These are phyloP conservation scores for Tetrapisispora iriomotensis DNA, from an alignment of 805 yeast species.

Conservation along the genomic window DNA sequence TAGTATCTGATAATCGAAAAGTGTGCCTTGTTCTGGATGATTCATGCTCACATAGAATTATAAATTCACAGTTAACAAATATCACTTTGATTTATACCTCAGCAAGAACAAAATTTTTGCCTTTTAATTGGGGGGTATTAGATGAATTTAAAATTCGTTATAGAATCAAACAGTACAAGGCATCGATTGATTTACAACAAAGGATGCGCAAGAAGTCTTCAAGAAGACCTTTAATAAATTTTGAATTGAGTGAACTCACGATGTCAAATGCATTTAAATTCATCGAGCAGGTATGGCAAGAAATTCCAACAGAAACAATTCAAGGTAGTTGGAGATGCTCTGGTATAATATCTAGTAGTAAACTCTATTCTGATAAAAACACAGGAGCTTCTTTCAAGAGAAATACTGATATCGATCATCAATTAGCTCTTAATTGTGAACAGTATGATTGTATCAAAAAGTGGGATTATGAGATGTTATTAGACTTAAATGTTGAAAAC, in stretches of 20 bases:
- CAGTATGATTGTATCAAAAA: slow-evolving; percentile 41
- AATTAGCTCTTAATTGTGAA: slow-evolving; percentile 36
- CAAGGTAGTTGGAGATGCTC: slow-evolving; percentile 36
- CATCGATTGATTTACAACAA: slow-evolving; percentile 27
- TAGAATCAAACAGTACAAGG: slow-evolving; percentile 46
- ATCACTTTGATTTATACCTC: slow-evolving; percentile 34
- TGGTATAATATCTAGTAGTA: slow-evolving; percentile 31
- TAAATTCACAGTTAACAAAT: slow-evolving; percentile 40
- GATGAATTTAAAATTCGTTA: slow-evolving; percentile 52
- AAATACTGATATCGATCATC: slow-evolving; percentile 32
- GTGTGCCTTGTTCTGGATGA: slow-evolving; percentile 51
- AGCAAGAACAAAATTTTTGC: slow-evolving; percentile 37
- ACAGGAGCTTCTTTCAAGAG: slow-evolving; percentile 19
- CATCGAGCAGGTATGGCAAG: slow-evolving; percentile 48
- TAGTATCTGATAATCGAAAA: slow-evolving; percentile 39
- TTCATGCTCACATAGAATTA: slow-evolving; percentile 51
- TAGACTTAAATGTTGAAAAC: slow-evolving; percentile 41
- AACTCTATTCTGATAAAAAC: slow-evolving; percentile 12
- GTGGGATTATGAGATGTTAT: slow-evolving; percentile 48
- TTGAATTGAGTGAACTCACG: slow-evolving; percentile 38
- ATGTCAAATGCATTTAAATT: slow-evolving; percentile 49
- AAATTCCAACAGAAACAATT: slow-evolving; percentile 30
- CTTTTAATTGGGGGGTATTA: slow-evolving; percentile 55
- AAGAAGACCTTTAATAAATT: slow-evolving; percentile 19
- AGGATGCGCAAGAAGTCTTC: slow-evolving; percentile 8